Percentiles rank a stretch among this genome's conserved stretches.
Conservation (phyloP, 352 stramenopile genomes). For the Pythium coloratum region DNA sequence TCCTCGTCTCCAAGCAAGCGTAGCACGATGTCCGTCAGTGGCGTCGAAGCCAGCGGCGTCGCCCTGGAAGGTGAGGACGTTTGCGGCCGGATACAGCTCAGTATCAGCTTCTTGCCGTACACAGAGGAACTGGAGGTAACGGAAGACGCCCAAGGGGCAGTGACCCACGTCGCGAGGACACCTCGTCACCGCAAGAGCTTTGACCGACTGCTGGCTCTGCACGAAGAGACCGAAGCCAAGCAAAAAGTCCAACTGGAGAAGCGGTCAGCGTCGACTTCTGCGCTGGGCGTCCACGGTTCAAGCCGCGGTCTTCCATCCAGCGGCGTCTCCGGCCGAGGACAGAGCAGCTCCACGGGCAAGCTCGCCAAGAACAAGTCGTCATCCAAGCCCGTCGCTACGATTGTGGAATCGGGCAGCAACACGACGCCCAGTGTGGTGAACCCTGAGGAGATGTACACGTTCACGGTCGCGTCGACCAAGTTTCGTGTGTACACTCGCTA, state of each 20-base stretch:
- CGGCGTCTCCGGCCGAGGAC: not conserved
- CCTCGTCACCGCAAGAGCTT: constrained; percentile 75
- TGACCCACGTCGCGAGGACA: constrained; percentile 28
- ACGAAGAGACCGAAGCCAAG: constrained; percentile 65
- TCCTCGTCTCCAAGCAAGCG: constrained; percentile 21
- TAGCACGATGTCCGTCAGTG: constrained; percentile 19
- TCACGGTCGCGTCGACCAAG: constrained; percentile 81
- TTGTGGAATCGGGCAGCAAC: constrained; percentile 17
- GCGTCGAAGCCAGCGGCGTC: constrained; percentile 10
- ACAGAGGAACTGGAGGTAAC: constrained; percentile 47
- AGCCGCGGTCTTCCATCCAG: not conserved
- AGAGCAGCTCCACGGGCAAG: not conserved
- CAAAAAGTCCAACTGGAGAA: constrained; percentile 40
- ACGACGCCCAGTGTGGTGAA: constrained; percentile 6
- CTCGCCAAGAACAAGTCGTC: not conserved
- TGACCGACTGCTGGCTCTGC: constrained; percentile 65
- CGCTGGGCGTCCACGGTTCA: not conserved
- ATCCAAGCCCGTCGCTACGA: constrained; percentile 9
- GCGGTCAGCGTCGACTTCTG: constrained; percentile 23
- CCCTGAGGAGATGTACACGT: constrained; percentile 77
- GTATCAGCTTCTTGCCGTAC: constrained; percentile 75
- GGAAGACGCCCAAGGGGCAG: constrained; percentile 35
- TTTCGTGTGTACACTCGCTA: constrained; percentile 84
- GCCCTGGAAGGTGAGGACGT: constrained; percentile 42
- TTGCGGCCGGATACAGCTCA: constrained; percentile 73